Percentiles rank a stretch among this genome's conserved stretches.
These are phyloP conservation scores for Coniochaeta sp. DNA, from an alignment of 2,329 filamentous ascomycete species.

Conservation along the genomic window DNA sequence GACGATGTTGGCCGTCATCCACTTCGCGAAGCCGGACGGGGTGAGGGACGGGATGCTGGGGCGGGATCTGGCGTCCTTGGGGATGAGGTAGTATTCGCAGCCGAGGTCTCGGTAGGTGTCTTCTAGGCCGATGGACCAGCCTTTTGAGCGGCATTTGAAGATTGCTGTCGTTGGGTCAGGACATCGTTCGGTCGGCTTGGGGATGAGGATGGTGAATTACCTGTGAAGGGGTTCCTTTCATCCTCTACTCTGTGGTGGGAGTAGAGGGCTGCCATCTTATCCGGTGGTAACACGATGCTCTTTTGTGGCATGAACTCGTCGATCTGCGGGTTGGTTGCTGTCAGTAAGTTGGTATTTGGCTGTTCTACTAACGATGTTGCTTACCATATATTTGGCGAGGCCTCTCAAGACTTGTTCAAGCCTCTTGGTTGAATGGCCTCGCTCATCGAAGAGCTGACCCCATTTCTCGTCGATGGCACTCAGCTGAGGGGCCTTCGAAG, in stretches of 20 bases:
- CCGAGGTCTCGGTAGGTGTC: constrained; percentile 47
- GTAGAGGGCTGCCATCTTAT: constrained; percentile 72
- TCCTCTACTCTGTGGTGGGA: constrained; percentile 53
- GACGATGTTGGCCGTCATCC: constrained; percentile 66
- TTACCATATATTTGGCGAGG: constrained; percentile 66
- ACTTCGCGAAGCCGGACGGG: constrained; percentile 59
- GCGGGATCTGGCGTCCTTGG: constrained; percentile 39
- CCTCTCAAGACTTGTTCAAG: constrained; percentile 67
- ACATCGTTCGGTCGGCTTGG: constrained; percentile 16
- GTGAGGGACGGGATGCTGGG: constrained; percentile 61
- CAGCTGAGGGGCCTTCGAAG: constrained; percentile 27
- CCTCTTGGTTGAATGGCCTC: constrained; percentile 59
- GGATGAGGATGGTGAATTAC: constrained; percentile 31
- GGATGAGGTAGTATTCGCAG: constrained; percentile 61
- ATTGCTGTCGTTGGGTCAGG: constrained; percentile 32
- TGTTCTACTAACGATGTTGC: constrained; percentile 14
- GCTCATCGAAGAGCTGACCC: constrained; percentile 65
- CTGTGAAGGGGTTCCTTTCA: constrained; percentile 63
- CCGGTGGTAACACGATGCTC: constrained; percentile 65
- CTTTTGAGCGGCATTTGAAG: constrained; percentile 34
- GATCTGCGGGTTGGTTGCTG: constrained; percentile 37
- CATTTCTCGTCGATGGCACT: constrained; percentile 66
- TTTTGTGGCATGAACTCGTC: constrained; percentile 61
- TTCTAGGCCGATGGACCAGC: constrained; percentile 31
- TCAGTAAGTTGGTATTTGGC: constrained; percentile 8